Evolutionary conservation across 2,329 filamentous ascomycete genomes (phyloP), one percentile per base, ranked within the genome.

Genomic region (Uncinocarpus reesii): DNA sequence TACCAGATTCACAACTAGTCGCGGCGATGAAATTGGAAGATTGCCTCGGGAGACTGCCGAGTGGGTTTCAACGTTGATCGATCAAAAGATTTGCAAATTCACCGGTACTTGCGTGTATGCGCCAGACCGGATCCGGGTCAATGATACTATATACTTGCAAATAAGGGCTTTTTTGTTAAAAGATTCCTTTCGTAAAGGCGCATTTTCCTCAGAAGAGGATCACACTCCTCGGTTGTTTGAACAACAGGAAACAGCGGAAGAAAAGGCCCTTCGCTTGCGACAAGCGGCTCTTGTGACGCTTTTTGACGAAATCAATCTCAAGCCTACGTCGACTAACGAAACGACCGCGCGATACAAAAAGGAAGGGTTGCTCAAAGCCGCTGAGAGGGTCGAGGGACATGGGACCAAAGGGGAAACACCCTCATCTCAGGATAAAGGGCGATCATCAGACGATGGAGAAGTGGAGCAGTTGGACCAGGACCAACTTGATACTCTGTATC

Each of bases 101-200:
- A 85, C 94, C 56, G 92, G 85, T 4, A 80, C 77, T 10, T 95
- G 88, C 59, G 87, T 98, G 1, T 96, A 85, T 64, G 86, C 86
- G 0, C 89, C 89, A 0, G 90, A 96, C 48, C 74, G 79, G 40
- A 67, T 96, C 41, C 77, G 86, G 42, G 92, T 89, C 7, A 95
- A 94, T 59, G 92, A 98, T 58, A 96, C 88, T 0, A 76, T 98
- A n/a, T 94, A 90, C 58, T 65, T 98, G 5, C 92, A 98, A 63
- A 67, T 98, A 37, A 77, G 78, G 47, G 92, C 84, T 60, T 94
- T 76, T 48, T 64, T 98, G 32, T 72, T 92, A 13, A 78, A 72
- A 50, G 78, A 78, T 15, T 84, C 87, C 0, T 96, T 98, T 58
- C 76, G 82, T 42, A 74, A 72, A 36, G 73, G 71, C 2, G 72